Conservation (phyloP, 345 rosid species). For the Schrenkiella parvula region DNA sequence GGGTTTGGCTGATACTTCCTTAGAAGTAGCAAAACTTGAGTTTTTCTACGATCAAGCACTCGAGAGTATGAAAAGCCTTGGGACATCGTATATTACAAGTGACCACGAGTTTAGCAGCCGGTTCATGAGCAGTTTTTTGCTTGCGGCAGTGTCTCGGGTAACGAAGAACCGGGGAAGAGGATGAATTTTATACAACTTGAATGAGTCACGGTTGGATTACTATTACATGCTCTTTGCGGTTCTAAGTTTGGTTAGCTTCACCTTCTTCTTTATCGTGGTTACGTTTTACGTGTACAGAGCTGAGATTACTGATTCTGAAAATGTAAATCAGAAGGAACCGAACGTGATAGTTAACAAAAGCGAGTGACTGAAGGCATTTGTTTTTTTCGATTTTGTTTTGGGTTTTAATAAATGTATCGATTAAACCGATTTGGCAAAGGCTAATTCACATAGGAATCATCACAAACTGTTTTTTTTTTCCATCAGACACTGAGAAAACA, state of each 20-base stretch:
- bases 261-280: constrained; percentile 51
- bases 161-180: constrained; percentile 47
- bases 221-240: constrained; percentile 65
- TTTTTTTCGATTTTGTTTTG: background rate
- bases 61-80: constrained; percentile 88
- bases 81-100: constrained; percentile 73
- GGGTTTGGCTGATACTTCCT: constrained; percentile 74
- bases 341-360: constrained; percentile 15
- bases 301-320: constrained; percentile 57
- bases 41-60: constrained; percentile 96
- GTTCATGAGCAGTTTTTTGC: constrained; percentile 79
- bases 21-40: constrained; percentile 76
- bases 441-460: background rate
- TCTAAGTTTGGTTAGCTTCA: constrained; percentile 54
- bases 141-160: constrained; percentile 48
- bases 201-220: constrained; percentile 66
- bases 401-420: background rate
- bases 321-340: constrained; percentile 47
- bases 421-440: background rate
- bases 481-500: background rate
- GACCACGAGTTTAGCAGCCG: constrained; percentile 50
- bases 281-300: constrained; percentile 64
- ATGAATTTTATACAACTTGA: constrained; percentile 77
- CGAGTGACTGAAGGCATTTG: background rate
- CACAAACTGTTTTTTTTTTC: background rate